A percentile compares a stretch with the other conserved stretches of the same genome.
These are phyloP conservation scores for Cucumis hystrix DNA, from an alignment of 306 rosid genomes.

Conservation along the genomic window DNA sequence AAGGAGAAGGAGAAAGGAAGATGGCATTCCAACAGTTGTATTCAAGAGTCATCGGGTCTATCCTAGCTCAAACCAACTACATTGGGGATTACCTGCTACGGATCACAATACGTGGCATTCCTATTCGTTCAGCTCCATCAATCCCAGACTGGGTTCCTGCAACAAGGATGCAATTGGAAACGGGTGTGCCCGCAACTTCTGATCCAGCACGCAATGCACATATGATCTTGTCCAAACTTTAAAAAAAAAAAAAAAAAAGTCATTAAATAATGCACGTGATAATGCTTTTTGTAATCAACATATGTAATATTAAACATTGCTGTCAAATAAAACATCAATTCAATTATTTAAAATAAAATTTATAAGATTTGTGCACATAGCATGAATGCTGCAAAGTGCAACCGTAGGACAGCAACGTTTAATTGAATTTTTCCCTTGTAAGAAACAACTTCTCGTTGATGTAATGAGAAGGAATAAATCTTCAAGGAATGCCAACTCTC, in stretches of 20 bases:
- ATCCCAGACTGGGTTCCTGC: conserved; percentile 89
- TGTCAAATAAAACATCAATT: neutral
- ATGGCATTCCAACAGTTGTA: neutral
- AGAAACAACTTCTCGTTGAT: too few species aligned
- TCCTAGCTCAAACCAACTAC: neutral
- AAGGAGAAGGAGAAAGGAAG: neutral
- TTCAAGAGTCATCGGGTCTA: neutral
- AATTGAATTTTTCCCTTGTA: too few species aligned
- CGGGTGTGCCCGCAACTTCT: conserved; percentile 53
- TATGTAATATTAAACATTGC: neutral
- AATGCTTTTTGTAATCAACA: neutral
- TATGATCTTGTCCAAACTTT: conserved; percentile 63
- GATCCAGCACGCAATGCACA: conserved; percentile 88
- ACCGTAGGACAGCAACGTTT: neutral
- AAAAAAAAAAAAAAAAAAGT: neutral
- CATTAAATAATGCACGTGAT: neutral
- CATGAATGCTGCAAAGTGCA: neutral
- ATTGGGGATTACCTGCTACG: conserved; percentile 55
- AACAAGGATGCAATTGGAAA: conserved; percentile 57
- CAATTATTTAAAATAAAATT: neutral
- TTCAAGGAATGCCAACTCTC: too few species aligned
- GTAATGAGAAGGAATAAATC: too few species aligned
- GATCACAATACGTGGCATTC: conserved; percentile 75
- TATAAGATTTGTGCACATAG: neutral
- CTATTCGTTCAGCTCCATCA: conserved; percentile 59